A percentile compares a stretch with the other conserved stretches of the same genome.
Evolutionary conservation across 2,329 filamentous ascomycete species (phyloP).

Genomic region (Tolypocladium amazonense): DNA sequence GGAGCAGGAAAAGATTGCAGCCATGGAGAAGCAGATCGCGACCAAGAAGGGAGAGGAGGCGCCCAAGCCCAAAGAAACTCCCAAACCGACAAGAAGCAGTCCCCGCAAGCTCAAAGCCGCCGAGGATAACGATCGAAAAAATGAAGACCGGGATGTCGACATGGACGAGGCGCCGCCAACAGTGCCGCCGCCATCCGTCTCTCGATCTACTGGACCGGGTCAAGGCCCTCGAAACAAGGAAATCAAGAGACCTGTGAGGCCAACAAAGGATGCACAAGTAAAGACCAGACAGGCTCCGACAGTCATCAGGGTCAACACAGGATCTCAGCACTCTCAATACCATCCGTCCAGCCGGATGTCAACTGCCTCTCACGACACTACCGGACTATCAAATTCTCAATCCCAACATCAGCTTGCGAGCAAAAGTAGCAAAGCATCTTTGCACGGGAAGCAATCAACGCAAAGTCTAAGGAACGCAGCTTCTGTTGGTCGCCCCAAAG

Average conservation of each 20-base stretch:
- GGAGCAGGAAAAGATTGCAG: constrained; percentile 43
- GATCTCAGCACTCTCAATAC: constrained; percentile 49
- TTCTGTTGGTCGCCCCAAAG: constrained; percentile 56
- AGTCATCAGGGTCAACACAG: constrained; percentile 60
- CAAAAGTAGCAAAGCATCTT: constrained; percentile 57
- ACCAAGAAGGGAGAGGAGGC: constrained; percentile 43
- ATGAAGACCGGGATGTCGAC: constrained; percentile 35
- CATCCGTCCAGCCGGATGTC: constrained; percentile 48
- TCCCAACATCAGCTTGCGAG: constrained; percentile 38
- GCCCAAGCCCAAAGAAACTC: constrained; percentile 25
- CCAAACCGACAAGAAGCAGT: constrained; percentile 37
- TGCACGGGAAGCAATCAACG: constrained; percentile 46
- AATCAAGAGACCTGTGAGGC: constrained; percentile 50
- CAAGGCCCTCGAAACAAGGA: constrained; percentile 39
- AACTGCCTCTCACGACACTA: constrained; percentile 41
- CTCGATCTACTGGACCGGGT: constrained; percentile 37
- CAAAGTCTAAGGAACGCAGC: constrained; percentile 51
- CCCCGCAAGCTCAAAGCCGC: constrained; percentile 37
- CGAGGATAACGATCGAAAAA: constrained; percentile 17
- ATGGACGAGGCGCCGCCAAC: constrained; percentile 43
- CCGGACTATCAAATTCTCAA: constrained; percentile 19
- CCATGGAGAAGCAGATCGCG: constrained; percentile 41
- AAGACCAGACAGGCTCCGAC: constrained; percentile 59
- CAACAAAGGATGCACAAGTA: constrained; percentile 44
- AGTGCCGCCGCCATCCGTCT: constrained; percentile 51